Base-by-base conservation (phyloP, 805 yeast genomes). In the Spathaspora sp. region DNA sequence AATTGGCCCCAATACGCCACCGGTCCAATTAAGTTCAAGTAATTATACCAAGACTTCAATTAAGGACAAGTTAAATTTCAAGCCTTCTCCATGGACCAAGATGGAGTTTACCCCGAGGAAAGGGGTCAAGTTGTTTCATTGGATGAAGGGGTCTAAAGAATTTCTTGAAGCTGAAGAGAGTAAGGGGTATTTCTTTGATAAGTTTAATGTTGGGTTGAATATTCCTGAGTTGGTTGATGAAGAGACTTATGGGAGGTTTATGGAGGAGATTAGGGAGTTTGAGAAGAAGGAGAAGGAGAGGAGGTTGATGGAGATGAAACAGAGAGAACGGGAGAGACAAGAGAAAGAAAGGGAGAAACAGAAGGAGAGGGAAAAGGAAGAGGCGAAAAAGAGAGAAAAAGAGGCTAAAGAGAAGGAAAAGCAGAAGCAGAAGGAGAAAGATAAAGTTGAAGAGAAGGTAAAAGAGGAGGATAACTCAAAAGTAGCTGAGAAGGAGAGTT, bases 1-100 rank as follows among this genome's bases (percentile, higher is more conserved):
- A 49, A 73, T 94, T 42, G 99, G 99, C 5, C 92, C 94, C 40
- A 90, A 90, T 66, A 83, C 96, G 1, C 97, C 99, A 0, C 92
- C 98, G 0, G 81, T 73, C n/a, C 67, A 56, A 51, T 51, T 75
- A n/a, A 47, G 62, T 3, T 52, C 58, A 40, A 56, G 51, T 79
- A 7, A 79, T 78, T 42, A 43, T 17, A 23, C 28, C 23, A n/a
- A 79, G 79, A 54, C 38, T 20, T 77, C 82, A 55, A 84, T 84
- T 62, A 86, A 85, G 56, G 89, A 85, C 53, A 79, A 82, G 57
- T 75, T 89, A 49, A 81, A 81, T 52, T 75, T 79, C 17, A 86
- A 83, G 54, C 86, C 89, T 0, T 79, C 94, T 0, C 91, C 97
- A 0, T 94, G 99, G 99, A 78, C 81, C 0, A 75, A 82, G 67